These are phyloP conservation scores for Ramularia collo-cygni DNA, from an alignment of 2,329 filamentous ascomycete species.

Conservation along the genomic window DNA sequence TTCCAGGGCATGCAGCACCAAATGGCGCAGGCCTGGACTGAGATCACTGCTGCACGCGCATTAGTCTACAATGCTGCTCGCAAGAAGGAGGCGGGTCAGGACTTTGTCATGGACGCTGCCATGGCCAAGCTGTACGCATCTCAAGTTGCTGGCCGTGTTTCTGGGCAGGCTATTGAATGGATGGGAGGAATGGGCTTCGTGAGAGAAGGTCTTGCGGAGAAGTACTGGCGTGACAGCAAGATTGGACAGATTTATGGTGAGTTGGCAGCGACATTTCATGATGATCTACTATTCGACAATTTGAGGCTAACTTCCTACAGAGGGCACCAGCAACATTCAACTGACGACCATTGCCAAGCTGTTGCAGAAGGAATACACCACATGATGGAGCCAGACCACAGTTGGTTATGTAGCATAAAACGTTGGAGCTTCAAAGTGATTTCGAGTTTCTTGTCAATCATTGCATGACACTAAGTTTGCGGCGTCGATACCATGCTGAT, in stretches of 20 bases:
- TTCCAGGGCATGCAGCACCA: slow-evolving; percentile 99
- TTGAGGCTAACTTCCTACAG: slow-evolving; percentile 37
- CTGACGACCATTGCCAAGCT: slow-evolving; percentile 64
- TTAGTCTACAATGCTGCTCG: slow-evolving; percentile 93
- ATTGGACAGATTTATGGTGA: slow-evolving; percentile 79
- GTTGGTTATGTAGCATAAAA: too few relatives aligned
- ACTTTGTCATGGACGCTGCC: slow-evolving; percentile 91
- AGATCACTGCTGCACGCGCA: slow-evolving; percentile 84
- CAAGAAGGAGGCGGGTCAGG: slow-evolving; percentile 95
- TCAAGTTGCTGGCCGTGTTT: slow-evolving; percentile 84
- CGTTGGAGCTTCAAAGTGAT: too few relatives aligned
- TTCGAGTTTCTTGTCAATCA: too few relatives aligned
- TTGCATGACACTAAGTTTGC: too few relatives aligned
- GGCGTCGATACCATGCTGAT: too few relatives aligned
- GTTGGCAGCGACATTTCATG: too few relatives aligned
- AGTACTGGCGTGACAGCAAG: slow-evolving; percentile 97
- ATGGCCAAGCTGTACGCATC: slow-evolving; percentile 97
- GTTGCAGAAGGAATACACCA: slow-evolving; percentile 62
- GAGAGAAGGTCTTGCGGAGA: slow-evolving; percentile 90
- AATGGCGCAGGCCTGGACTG: slow-evolving; percentile 89
- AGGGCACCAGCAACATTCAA: slow-evolving; percentile 76
- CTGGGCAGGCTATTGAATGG: slow-evolving; percentile 87
- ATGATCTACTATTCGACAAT: background rate
- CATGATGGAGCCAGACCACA: too few relatives aligned
- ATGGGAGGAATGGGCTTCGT: slow-evolving; percentile 99